phyloP scores from a whole-genome alignment of 1,284 basidiomycete genomes.

The Naganishia sp. region DNA sequence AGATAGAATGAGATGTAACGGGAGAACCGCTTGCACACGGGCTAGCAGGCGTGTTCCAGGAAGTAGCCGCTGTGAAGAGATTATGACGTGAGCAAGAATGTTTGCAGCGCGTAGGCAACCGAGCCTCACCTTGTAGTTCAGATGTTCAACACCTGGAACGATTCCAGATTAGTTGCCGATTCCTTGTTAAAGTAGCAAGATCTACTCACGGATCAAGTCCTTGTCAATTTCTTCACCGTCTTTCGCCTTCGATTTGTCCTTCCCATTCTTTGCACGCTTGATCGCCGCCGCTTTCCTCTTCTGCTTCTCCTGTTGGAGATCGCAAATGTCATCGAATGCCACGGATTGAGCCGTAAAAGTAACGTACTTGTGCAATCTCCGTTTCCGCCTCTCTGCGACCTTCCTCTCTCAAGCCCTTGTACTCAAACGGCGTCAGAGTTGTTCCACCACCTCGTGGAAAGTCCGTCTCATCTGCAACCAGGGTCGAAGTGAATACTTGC shows the following conservation, averaged over 20 bases:
- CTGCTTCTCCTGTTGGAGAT: constrained; percentile 37
- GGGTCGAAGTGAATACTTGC: constrained; percentile 50
- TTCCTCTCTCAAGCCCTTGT: constrained; percentile 80
- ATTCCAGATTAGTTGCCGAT: background rate
- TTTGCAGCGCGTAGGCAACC: background rate
- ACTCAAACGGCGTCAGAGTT: constrained; percentile 82
- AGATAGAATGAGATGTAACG: constrained; percentile 87
- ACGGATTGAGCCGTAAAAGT: no score
- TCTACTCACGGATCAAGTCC: constrained; percentile 47
- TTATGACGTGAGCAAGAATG: background rate
- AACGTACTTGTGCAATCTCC: constrained; percentile 69
- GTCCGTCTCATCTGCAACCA: constrained; percentile 76
- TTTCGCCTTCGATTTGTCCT: constrained; percentile 56
- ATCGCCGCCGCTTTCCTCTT: constrained; percentile 57
- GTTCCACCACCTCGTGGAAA: constrained; percentile 85
- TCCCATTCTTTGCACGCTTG: constrained; percentile 60
- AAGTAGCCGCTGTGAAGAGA: constrained; percentile 65
- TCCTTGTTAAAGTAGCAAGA: background rate
- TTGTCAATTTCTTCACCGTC: constrained; percentile 52
- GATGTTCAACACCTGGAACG: constrained; percentile 71
- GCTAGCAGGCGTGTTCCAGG: constrained; percentile 84
- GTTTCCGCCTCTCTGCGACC: constrained; percentile 79
- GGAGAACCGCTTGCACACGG: constrained; percentile 81
- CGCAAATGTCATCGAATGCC: background rate
- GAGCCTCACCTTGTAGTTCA: constrained; percentile 81